Percentiles rank a stretch among this genome's conserved stretches.
phyloP scores from a whole-genome alignment of 805 yeast species.

The Metschnikowia peoriensis region DNA sequence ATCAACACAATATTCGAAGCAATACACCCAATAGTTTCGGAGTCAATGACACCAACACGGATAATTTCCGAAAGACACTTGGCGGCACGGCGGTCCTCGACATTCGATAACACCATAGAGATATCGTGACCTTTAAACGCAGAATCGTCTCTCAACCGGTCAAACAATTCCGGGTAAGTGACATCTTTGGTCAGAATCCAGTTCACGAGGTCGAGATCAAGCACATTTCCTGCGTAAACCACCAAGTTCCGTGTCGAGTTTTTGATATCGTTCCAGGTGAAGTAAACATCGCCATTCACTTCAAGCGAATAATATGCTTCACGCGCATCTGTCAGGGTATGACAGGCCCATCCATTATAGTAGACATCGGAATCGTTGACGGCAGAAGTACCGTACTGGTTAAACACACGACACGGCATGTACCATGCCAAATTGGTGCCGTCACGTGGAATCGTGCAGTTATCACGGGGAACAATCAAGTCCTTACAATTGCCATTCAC shows the following conservation, averaged over 20 bases:
- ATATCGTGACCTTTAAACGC: constrained; percentile 75
- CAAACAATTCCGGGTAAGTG: constrained; percentile 70
- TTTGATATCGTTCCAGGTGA: constrained; percentile 82
- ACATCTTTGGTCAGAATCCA: constrained; percentile 74
- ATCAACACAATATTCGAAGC: constrained; percentile 83
- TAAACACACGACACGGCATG: constrained; percentile 81
- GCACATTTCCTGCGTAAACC: constrained; percentile 85
- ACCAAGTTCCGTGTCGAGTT: constrained; percentile 71
- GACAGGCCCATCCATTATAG: constrained; percentile 85
- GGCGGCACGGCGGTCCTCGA: constrained; percentile 68
- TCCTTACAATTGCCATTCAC: constrained; percentile 89
- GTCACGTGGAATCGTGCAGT: constrained; percentile 66
- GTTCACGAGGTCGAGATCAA: constrained; percentile 72
- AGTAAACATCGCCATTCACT: constrained; percentile 72
- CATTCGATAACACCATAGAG: constrained; percentile 64
- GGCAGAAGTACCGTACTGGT: constrained; percentile 66
- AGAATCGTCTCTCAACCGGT: constrained; percentile 53
- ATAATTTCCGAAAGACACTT: constrained; percentile 81
- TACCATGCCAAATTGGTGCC: constrained; percentile 83
- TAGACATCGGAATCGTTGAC: constrained; percentile 63
- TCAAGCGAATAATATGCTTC: constrained; percentile 58
- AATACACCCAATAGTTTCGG: constrained; percentile 89
- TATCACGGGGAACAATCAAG: constrained; percentile 65
- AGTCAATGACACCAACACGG: constrained; percentile 86
- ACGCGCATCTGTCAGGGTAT: constrained; percentile 71